A percentile compares a stretch with the other conserved stretches of the same genome.
phyloP scores from a whole-genome alignment of 2,329 filamentous ascomycete genomes.

The Alternaria hordeiaustralica region DNA sequence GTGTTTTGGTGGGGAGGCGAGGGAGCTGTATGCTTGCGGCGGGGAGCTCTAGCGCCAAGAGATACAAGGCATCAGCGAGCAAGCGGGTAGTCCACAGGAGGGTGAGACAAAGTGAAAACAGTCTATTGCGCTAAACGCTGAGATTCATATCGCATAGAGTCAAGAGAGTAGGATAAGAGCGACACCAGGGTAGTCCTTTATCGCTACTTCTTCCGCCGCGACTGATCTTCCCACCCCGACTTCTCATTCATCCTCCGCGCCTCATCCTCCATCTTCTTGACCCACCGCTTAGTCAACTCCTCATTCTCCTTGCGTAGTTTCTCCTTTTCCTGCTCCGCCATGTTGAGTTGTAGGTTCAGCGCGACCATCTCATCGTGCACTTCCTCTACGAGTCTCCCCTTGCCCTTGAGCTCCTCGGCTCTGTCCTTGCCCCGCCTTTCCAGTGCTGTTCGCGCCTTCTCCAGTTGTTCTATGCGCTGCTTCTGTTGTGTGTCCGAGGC shows the following conservation, averaged over 20 bases:
- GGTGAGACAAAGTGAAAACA: background rate
- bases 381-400: constrained; percentile 82
- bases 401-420: constrained; percentile 84
- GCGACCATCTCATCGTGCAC: constrained; percentile 94
- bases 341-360: constrained; percentile 83
- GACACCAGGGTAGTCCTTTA: background rate
- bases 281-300: constrained; percentile 89
- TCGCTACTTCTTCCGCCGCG: constrained; percentile 20
- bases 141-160: background rate
- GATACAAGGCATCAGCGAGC: constrained; percentile 31
- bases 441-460: constrained; percentile 67
- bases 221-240: constrained; percentile 37
- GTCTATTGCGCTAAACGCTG: background rate
- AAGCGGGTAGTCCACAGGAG: background rate
- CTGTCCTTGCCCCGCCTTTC: constrained; percentile 75
- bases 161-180: background rate
- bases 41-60: constrained; percentile 40
- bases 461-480: constrained; percentile 67
- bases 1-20: constrained; percentile 17
- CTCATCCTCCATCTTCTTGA: constrained; percentile 84
- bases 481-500: constrained; percentile 65
- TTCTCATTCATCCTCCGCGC: constrained; percentile 80
- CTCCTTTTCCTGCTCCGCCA: constrained; percentile 78
- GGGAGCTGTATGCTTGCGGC: constrained; percentile 15
- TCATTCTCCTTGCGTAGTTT: constrained; percentile 82